Conservation (phyloP, 164 flowering plant genomes). For the Vitis labrusca region DNA sequence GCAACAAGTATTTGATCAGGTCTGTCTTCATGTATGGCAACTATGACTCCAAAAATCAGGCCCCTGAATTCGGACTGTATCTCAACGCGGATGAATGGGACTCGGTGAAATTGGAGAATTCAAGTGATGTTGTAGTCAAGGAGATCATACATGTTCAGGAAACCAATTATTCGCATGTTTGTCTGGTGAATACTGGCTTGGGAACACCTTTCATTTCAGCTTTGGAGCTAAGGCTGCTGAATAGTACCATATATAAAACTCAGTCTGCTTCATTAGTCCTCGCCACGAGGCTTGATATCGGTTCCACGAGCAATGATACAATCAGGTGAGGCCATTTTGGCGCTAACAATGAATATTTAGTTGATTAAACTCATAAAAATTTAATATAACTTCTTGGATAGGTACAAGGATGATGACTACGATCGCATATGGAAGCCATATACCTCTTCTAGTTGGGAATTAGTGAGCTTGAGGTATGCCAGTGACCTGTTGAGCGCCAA, state of each 20-base stretch:
- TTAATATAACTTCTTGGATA: too few species aligned
- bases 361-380: too few species aligned
- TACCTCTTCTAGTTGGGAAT: too few species aligned
- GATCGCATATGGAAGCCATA: too few species aligned
- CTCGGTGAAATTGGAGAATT: not conserved
- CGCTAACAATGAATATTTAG: too few species aligned
- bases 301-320: not conserved
- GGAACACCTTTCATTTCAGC: conserved; percentile 9
- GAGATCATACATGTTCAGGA: conserved; percentile 8
- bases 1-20: conserved; percentile 5
- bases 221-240: conserved; percentile 5
- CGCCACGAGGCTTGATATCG: not conserved
- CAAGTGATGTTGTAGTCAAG: not conserved
- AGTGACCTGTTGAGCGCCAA: too few species aligned
- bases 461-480: too few species aligned
- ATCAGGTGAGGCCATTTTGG: too few species aligned
- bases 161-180: conserved; percentile 1
- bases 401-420: too few species aligned
- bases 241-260: not conserved
- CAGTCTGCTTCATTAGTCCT: not conserved
- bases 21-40: conserved; percentile 10
- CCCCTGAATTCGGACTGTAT: conserved; percentile 10
- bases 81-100: conserved; percentile 6
- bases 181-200: conserved; percentile 8
- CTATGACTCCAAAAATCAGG: not conserved